These are phyloP conservation scores for Odontarrhena argentea DNA, from an alignment of 345 rosid genomes.

Conservation along the genomic window DNA sequence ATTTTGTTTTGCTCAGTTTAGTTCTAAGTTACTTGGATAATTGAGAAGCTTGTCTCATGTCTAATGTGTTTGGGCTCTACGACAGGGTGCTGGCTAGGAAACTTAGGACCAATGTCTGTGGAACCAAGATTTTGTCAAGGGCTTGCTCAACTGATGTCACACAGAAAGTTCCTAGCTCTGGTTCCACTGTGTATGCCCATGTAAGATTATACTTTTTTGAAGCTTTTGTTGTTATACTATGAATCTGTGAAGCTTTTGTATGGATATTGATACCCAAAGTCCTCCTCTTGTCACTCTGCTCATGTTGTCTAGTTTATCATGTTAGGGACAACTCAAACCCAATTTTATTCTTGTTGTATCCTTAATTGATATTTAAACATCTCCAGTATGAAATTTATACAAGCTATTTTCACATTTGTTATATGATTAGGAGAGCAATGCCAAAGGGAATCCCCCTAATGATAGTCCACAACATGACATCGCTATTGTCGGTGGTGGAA, in stretches of 20 bases:
- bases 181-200: neutral
- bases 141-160: slow-evolving; percentile 37
- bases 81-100: slow-evolving; percentile 45
- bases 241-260: neutral
- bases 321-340: too few relatives aligned
- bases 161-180: slow-evolving; percentile 23
- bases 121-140: slow-evolving; percentile 33
- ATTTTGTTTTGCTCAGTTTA: neutral
- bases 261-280: neutral
- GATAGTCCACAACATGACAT: slow-evolving; percentile 60
- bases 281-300: too few relatives aligned
- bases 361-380: neutral
- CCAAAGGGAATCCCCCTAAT: slow-evolving; percentile 31
- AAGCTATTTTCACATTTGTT: slow-evolving; percentile 1
- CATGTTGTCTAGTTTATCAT: too few relatives aligned
- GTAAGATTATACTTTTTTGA: slow-evolving; percentile 35
- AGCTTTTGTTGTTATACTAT: neutral
- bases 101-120: slow-evolving; percentile 32
- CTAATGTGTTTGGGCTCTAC: slow-evolving; percentile 5
- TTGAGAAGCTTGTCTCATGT: neutral
- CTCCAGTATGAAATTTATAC: neutral
- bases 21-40: too few relatives aligned
- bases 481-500: slow-evolving; percentile 95
- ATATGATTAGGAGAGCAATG: slow-evolving; percentile 43
- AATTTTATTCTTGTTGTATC: neutral